phyloP scores from a whole-genome alignment of 116 monocot genomes.

The Trichopus zeylanicus region DNA sequence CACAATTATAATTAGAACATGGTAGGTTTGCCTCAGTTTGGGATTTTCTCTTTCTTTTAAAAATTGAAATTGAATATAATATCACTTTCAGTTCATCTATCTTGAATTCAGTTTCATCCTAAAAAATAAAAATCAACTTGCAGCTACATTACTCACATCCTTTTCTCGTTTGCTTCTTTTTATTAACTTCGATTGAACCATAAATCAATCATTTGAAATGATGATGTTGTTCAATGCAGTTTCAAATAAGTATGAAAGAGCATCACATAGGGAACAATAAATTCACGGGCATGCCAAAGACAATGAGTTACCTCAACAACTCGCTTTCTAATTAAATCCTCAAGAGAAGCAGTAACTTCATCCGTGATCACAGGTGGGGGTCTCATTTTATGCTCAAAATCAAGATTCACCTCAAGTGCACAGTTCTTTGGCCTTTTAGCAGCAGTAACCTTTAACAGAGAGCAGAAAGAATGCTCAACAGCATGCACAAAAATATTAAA shows the following conservation, averaged over 20 bases:
- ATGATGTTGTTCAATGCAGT: background rate
- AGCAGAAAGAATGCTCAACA: slow-evolving; percentile 8
- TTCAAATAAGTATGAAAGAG: background rate
- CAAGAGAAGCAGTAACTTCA: slow-evolving; percentile 75
- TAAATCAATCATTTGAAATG: background rate
- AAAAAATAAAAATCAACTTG: background rate
- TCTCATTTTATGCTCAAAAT: slow-evolving; percentile 80
- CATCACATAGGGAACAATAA: background rate
- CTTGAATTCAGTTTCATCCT: background rate
- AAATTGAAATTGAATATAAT: background rate
- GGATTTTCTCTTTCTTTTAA: too few species aligned
- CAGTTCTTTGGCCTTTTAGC: slow-evolving; percentile 85
- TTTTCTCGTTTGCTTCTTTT: too few species aligned
- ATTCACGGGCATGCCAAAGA: background rate
- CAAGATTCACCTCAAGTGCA: slow-evolving; percentile 91
- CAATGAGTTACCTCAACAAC: slow-evolving; percentile 58
- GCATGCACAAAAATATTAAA: background rate
- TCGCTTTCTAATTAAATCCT: slow-evolving; percentile 79
- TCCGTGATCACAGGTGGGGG: slow-evolving; percentile 67
- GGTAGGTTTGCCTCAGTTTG: too few species aligned
- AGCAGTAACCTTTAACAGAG: slow-evolving; percentile 57
- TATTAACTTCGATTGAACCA: too few species aligned
- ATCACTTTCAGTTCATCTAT: background rate
- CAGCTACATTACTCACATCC: too few species aligned
- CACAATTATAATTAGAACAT: too few species aligned